Evolutionary conservation across 768 basidiomycete genomes (phyloP).

Genomic region (Trametes meyenii): DNA sequence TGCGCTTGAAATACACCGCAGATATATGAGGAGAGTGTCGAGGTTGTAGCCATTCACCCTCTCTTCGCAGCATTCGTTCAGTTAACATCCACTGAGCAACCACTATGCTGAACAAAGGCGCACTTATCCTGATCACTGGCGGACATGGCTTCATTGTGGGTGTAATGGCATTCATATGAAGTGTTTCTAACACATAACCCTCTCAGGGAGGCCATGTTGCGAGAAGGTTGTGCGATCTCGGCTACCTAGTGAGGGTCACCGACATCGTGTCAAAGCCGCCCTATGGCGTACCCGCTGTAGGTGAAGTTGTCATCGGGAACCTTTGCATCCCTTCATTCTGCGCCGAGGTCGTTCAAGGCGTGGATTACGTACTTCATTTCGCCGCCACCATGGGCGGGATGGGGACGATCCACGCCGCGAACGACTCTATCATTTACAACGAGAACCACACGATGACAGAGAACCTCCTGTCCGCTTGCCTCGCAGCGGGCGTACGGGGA

Average conservation of each 20-base stretch:
- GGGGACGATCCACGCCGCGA: slow-evolving; percentile 58
- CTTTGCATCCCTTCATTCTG: slow-evolving; percentile 48
- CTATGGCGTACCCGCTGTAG: slow-evolving; percentile 25
- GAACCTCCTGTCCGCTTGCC: slow-evolving; percentile 47
- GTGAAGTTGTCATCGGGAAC: slow-evolving; percentile 46
- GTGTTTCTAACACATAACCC: neutral
- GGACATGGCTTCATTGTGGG: slow-evolving; percentile 28
- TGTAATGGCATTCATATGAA: neutral
- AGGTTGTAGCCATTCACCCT: too few species aligned
- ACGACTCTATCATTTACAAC: slow-evolving; percentile 51
- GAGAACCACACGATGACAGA: slow-evolving; percentile 54
- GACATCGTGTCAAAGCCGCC: slow-evolving; percentile 38
- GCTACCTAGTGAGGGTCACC: slow-evolving; percentile 44
- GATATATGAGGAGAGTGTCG: neutral
- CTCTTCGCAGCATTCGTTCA: too few species aligned
- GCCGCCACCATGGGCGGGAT: slow-evolving; percentile 68
- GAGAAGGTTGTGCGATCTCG: slow-evolving; percentile 37
- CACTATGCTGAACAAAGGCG: slow-evolving; percentile 4
- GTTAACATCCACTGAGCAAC: neutral
- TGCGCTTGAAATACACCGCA: too few species aligned
- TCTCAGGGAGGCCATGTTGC: slow-evolving; percentile 56
- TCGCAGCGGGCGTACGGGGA: slow-evolving; percentile 40
- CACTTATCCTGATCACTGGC: slow-evolving; percentile 23
- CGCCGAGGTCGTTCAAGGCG: slow-evolving; percentile 40
- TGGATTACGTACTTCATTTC: slow-evolving; percentile 54